Base-by-base conservation (phyloP, 2,329 filamentous ascomycete genomes). In the Penicillium nordicum region DNA sequence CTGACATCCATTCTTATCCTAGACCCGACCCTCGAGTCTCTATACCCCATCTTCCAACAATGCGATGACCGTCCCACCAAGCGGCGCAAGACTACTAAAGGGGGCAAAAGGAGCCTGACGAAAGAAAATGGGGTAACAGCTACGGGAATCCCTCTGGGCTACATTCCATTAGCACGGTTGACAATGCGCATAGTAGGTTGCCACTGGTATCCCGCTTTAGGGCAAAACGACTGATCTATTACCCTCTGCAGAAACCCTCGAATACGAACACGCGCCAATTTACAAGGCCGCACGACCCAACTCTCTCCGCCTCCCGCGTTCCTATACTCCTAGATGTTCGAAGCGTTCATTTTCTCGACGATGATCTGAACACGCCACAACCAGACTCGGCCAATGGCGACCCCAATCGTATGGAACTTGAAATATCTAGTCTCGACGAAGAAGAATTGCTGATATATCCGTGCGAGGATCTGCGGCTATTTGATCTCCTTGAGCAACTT, bases 91-190 rank as follows among this genome's bases (percentile, higher is more conserved):
- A 27, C 67, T 45, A 21, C 56, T 1, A 60, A 64, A 42, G 53
- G 59, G 30, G 59, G 47, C 10, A 18, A 53, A 27, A 59, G 55
- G 14, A 68, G 61, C 18, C 57, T 72, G 16, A 43, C 55, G 10
- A 25, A 63, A 2, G 23, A 58, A 14, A 54, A 60, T 43, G 63
- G 64, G 1, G 16, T 64, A 7, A 63, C 64, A 6, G 27, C 45
- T 3, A 54, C 52, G 34, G 50, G 62, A 44, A 55, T 61, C 7
- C 68, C 68, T 43, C n/a, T 55, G 30, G 69, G 68, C 0, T 72
- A 74, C 55, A 69, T 76, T 47, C 67, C 71, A 38, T 57, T 76
- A 30, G 65, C 62, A 50, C 67, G 69, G 16, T 59, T 71, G 45
- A 43, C 57, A 48, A 48, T 75, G 54, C 62, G 63, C 49, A 55